Base-by-base conservation (phyloP, 345 rosid species). In the Gynandropsis gynandra region DNA sequence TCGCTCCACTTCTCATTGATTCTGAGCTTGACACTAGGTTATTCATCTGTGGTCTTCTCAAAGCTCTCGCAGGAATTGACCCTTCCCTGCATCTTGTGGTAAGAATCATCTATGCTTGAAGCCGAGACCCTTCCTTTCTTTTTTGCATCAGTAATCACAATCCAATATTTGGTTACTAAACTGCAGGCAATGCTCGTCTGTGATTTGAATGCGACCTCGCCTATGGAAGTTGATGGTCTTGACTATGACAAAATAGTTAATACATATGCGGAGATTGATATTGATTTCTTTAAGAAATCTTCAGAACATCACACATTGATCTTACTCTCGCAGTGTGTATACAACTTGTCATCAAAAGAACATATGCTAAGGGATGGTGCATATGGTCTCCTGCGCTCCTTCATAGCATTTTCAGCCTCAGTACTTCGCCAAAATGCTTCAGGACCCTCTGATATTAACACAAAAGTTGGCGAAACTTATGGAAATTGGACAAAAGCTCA, bases 331-430 rank as follows among this genome's bases (percentile, higher is more conserved):
- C 97, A 92, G 40, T 76, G 80, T 59, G 76, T 79, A 18, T 67
- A 76, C 60, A 80, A 85, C 68, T 49, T 92, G 78, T 80, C 96
- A 10, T 84, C 95, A 18, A 83, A 78, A 16, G 86, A 80, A 16
- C 48, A 77, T 55, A 81, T 78, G 57, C 67, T 87, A 68, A 80
- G 90, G 79, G 78, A 78, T 46, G 68, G 87, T 50, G 97, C 98
- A 12, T 82, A 75, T 45, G 65, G 76, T 61, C 63, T 87, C 27
- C 64, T 92, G 74, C 80, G 73, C 15, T 66, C 81, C 2, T 92
- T 85, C 71, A 73, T 87, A 39, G 89, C 87, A 50, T 87, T 92
- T 59, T 75, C 80, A 49, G 73, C 72, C 38, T 50, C 60, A 48
- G 54, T 85, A 66, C 74, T 87, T 52, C 38, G 50, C 24, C 56